Conservation (phyloP, 2,329 filamentous ascomycete species). For the Thielaviopsis ethacetica region DNA sequence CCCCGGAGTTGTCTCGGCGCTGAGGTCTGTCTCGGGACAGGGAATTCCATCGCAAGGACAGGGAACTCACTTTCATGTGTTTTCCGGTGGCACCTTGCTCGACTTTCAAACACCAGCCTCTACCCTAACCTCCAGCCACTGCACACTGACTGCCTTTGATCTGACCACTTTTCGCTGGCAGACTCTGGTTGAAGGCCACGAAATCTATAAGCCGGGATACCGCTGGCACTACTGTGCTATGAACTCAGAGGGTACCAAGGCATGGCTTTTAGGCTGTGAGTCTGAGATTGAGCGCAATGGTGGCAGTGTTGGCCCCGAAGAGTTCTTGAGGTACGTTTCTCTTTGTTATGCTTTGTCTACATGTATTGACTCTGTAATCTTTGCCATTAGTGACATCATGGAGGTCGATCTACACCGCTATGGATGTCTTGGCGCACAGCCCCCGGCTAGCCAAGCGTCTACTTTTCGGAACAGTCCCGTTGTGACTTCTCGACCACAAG, state of each 20-base stretch:
- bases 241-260: constrained; percentile 87
- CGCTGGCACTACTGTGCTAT: constrained; percentile 98
- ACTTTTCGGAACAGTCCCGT: constrained; percentile 29
- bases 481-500: background rate
- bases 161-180: constrained; percentile 82
- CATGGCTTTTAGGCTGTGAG: constrained; percentile 88
- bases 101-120: constrained; percentile 90
- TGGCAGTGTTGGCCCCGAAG: constrained; percentile 58
- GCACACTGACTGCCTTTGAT: constrained; percentile 78
- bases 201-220: constrained; percentile 83
- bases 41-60: constrained; percentile 78
- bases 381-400: constrained; percentile 56
- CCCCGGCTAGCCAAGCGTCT: constrained; percentile 36
- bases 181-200: constrained; percentile 81
- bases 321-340: constrained; percentile 51
- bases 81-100: constrained; percentile 79
- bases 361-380: constrained; percentile 13
- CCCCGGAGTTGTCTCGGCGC: constrained; percentile 73
- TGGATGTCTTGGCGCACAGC: constrained; percentile 70
- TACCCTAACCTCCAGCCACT: constrained; percentile 73
- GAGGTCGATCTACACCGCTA: constrained; percentile 85
- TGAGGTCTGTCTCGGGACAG: constrained; percentile 77
- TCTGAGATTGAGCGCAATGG: constrained; percentile 54
- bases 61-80: constrained; percentile 89
- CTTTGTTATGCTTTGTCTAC: background rate